These are phyloP conservation scores for Yamadazyma ubonensis DNA, from an alignment of 805 yeast species.

Conservation along the genomic window DNA sequence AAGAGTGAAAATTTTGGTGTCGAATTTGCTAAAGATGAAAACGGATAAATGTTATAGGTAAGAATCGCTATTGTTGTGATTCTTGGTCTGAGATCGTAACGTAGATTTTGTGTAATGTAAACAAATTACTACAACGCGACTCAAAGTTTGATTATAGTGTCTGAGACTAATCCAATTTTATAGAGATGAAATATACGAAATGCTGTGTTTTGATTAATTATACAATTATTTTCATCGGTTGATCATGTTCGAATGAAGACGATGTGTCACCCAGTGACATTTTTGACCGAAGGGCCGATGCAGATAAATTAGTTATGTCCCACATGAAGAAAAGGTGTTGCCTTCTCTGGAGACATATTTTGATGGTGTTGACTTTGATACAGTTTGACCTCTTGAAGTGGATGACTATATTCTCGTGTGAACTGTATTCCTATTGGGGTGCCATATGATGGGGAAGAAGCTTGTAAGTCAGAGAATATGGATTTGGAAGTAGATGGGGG, in stretches of 20 bases:
- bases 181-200: no score
- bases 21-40: no score
- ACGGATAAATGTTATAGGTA: no score
- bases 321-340: not conserved
- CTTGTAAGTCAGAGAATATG: conserved; percentile 13
- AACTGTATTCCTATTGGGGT: conserved; percentile 11
- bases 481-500: conserved; percentile 17
- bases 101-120: conserved; percentile 9
- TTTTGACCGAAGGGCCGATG: not conserved
- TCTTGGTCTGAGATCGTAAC: conserved; percentile 8
- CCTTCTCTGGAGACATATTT: not conserved
- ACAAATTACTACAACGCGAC: conserved; percentile 3
- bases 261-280: not conserved
- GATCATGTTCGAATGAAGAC: not conserved
- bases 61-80: conserved; percentile 1
- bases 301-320: conserved; percentile 1
- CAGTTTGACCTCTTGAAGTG: not conserved
- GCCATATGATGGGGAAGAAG: conserved; percentile 14
- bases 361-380: not conserved
- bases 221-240: no score
- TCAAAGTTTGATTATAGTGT: no score
- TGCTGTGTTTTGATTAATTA: conserved; percentile 1
- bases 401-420: not conserved
- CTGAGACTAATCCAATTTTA: no score
- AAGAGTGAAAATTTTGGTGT: no score